Evolutionary conservation across 306 rosid species (phyloP), one percentile per base, ranked within the genome.

Genomic region (Chamaecrista fasciculata): DNA sequence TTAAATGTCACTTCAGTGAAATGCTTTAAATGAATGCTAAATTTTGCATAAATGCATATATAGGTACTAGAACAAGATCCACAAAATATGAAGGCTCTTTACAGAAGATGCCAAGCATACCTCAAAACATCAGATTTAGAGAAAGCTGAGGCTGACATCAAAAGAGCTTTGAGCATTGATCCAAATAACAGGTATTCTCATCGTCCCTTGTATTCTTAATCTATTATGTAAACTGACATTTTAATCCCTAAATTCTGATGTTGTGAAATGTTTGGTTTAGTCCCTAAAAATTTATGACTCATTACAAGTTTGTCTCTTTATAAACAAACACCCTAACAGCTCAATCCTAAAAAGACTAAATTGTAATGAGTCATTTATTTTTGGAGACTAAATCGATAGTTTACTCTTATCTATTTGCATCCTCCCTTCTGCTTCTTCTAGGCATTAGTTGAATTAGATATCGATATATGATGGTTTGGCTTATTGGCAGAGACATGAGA

Each of bases 61-160:
- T 78, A 88, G 91, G 95, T 83, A 3, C 40, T 86, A 67, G 77
- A 86, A 49, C 49, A 67, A 51, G 91, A 88, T 31, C 83, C 83
- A 42, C 67, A 6, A 15, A 88, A 82, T 71, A 80, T 88, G 1
- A 86, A 88, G 76, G 95, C 91, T 72, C 86, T 88, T 3, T 88
- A 88, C 42, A 83, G 91, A 80, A 69, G 95, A 84, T 67, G 83
- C 14, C 95, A 86, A 69, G 91, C 89, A 56, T 86, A 78, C 44
- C 31, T 81, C 21, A 78, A 76, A 76, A 79, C 81, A 58, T 79
- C 81, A 20, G 87, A 86, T 25, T 76, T 88, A 21, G 91, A 82
- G 71, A 83, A 81, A 71, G 89, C 91, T 8, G 87, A 88, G 60
- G 80, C 57, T 66, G 95, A 88, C 50, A 80, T 86, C 25, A 78